Evolutionary conservation across 768 basidiomycete genomes (phyloP).

Genomic region (Tulasnella sp.): DNA sequence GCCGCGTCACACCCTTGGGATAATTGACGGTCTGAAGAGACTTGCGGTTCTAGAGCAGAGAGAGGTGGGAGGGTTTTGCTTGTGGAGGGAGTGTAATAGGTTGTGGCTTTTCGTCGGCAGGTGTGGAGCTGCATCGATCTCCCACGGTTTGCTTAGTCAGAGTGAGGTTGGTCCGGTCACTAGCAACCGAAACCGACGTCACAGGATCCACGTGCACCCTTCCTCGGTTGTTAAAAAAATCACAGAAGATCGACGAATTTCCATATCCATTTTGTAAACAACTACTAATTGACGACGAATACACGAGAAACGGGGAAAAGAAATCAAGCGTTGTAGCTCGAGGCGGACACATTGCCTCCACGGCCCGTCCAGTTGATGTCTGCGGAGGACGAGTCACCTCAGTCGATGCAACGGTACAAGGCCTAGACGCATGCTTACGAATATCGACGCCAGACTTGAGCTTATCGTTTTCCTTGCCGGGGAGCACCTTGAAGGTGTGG

Average conservation of each 20-base stretch:
- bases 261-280: neutral
- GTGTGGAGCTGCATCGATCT: neutral
- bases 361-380: conserved; percentile 99
- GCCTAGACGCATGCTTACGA: conserved; percentile 42
- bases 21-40: neutral
- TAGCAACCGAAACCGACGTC: neutral
- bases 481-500: conserved; percentile 91
- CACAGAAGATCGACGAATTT: neutral
- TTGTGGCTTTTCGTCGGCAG: neutral
- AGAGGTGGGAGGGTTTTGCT: neutral
- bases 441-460: conserved; percentile 78
- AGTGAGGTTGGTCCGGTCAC: no score
- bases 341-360: conserved; percentile 88
- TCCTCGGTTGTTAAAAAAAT: neutral
- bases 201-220: neutral
- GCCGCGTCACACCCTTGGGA: neutral
- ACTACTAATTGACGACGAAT: neutral
- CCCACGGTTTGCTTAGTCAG: neutral
- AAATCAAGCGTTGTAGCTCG: conserved; percentile 49
- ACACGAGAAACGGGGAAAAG: neutral
- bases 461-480: conserved; percentile 79
- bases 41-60: neutral
- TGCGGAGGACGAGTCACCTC: conserved; percentile 20
- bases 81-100: neutral
- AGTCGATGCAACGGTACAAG: neutral